Base-by-base conservation (phyloP, 345 rosid genomes). In the Corchorus capsularis region DNA sequence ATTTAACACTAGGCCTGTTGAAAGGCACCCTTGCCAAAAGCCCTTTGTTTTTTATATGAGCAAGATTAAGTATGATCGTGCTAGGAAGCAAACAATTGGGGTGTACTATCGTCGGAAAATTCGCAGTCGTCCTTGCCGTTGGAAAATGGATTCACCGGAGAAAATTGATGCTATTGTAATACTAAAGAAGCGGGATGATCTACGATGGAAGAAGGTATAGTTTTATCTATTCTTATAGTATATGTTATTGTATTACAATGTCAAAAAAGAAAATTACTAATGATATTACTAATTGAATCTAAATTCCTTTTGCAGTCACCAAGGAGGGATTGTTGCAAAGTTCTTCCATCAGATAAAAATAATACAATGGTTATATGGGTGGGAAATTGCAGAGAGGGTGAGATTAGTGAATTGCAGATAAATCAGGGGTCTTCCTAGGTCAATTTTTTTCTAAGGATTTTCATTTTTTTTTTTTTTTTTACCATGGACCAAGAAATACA, bases 271-370 rank as follows among this genome's bases (percentile, higher is more conserved):
- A 67, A 46, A 63, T 6, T 66, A 45, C 3, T 12, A 19, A 63
- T 63, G 69, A 3, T 41, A 27, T 49, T 49, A 49, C 41, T 22
- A 68, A 50, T 57, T 7, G 56, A 68, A 68, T 37, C 12, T n/a
- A 3, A 68, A 7, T 60, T 19, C 3, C 1, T 72, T 78, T 75
- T 79, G 84, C 91, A 92, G 96, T 85, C 96, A 55, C 92, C 93
- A 0, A 92, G 94, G 69, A 90, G 94, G 75, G 94, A 95, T 67
- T 93, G 94, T 59, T 93, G 97, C 84, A 87, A 93, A 82, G 82
- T 93, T 56, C 75, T 95, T 55, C 94, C 92, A 13, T 79, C 91
- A 27, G 82, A 81, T 13, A 88, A 84, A 77, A 73, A 84, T 65
- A 62, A 86, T 45, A 77, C 84, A 14, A 77, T 95, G 94, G 83